These are phyloP conservation scores for Aspergillus neoniger DNA, from an alignment of 2,329 filamentous ascomycete genomes.

Conservation along the genomic window DNA sequence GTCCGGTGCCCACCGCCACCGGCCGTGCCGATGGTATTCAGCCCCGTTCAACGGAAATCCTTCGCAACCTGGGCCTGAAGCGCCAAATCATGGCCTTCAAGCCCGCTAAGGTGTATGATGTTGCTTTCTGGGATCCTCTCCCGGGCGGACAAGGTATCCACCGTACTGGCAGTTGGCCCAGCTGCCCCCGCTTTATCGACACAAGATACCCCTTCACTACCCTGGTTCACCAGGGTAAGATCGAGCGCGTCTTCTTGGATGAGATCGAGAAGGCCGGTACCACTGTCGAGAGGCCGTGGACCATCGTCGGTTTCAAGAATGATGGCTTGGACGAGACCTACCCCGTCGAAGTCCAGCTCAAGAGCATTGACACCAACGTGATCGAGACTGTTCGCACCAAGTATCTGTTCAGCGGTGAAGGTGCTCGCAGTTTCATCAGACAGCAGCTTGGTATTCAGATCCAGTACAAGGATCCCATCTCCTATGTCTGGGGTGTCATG, in stretches of 20 bases:
- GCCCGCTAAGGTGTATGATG: conserved; percentile 79
- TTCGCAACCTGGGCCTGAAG: conserved; percentile 88
- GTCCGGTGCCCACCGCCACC: conserved; percentile 78
- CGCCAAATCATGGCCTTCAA: conserved; percentile 82
- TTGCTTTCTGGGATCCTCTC: conserved; percentile 65
- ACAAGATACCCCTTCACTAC: conserved; percentile 66
- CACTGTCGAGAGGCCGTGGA: conserved; percentile 61
- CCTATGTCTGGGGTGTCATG: conserved; percentile 68
- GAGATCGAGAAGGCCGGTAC: conserved; percentile 62
- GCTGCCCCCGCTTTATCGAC: conserved; percentile 79
- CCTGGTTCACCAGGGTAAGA: conserved; percentile 63
- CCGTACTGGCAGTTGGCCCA: conserved; percentile 73
- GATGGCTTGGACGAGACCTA: conserved; percentile 66
- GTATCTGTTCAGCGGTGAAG: conserved; percentile 65
- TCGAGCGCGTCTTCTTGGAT: conserved; percentile 63
- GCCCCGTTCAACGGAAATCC: conserved; percentile 80
- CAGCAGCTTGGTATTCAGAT: conserved; percentile 68
- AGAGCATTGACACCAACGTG: conserved; percentile 71
- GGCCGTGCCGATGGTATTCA: conserved; percentile 91
- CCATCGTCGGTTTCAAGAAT: conserved; percentile 62
- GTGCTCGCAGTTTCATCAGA: conserved; percentile 61
- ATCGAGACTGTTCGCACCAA: conserved; percentile 66
- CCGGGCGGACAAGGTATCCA: conserved; percentile 56
- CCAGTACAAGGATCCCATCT: conserved; percentile 63
- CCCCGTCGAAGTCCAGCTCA: conserved; percentile 76